Conservation (phyloP, 208 protist species). For the Acanthamoeba lenticulata region DNA sequence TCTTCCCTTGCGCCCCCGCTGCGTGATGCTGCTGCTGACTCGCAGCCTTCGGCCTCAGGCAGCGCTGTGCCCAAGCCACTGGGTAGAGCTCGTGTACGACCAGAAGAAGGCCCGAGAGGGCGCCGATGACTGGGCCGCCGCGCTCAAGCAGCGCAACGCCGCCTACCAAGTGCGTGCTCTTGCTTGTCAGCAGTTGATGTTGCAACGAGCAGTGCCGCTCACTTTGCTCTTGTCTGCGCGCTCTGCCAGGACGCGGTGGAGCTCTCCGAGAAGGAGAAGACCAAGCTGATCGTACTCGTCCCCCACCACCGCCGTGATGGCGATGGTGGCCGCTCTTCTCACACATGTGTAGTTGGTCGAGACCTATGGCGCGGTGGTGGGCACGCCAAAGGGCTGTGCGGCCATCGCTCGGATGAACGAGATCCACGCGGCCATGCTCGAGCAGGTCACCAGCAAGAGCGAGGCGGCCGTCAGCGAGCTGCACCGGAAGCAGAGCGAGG, state of each 20-base stretch:
- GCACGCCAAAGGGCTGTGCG: neutral
- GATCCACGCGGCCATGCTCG: conserved; percentile 25
- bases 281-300: neutral
- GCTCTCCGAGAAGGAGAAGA: conserved; percentile 5
- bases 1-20: neutral
- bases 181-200: no score
- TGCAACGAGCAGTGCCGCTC: no score
- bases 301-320: no score
- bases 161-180: neutral
- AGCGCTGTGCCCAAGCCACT: neutral
- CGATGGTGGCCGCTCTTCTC: neutral
- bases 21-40: neutral
- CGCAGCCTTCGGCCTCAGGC: neutral
- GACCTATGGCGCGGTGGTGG: neutral
- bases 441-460: conserved; percentile 10
- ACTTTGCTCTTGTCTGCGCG: neutral
- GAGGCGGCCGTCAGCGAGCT: neutral
- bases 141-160: neutral
- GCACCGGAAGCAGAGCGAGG: conserved; percentile 14
- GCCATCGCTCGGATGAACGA: conserved; percentile 18
- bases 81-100: neutral
- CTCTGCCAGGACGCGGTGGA: neutral
- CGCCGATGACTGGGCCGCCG: neutral
- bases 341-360: neutral
- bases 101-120: neutral